Evolutionary conservation across 257 asterid genomes (phyloP), one percentile per base, ranked within the genome.

Genomic region (Nicotiana obtusifolia): DNA sequence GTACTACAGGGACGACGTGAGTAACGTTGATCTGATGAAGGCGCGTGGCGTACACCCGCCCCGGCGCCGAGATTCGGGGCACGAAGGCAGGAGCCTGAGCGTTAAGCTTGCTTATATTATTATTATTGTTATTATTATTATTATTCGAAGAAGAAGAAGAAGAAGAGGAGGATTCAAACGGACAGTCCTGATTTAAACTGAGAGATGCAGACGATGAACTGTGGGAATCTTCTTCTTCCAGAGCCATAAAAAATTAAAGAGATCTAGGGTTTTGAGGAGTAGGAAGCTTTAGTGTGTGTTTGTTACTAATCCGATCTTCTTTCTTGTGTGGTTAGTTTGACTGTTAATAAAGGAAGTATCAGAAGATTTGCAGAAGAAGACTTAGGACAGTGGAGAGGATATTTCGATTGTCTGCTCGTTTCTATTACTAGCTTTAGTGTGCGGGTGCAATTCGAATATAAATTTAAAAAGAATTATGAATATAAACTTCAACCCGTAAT

Each of bases 11-110:
- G 0, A 82, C 82, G 56, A 79, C 65, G 13, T 44, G 80, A 15
- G 41, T 15, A 35, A 35, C 44, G 26, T 75, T 33, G 84, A 73
- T 69, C 66, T 35, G 81, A 68, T 62, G 75, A 26, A 80, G 71
- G 22, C 75, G 52, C 22, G 24, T 28, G 57, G 54, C 22, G 79
- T 64, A 86, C 17, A 82, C 33, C 17, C 85, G 61, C 22, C 82
- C 60, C 37, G 81, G 52, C 11, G 47, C 47, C 10, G 90, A 78
- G 28, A 52, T 56, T 28, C 97, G 87, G 13, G 98, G 98, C 16
- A 92, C 90, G 89, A 93, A 93, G 30, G 91, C 97, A 9, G 98
- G 97, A 31, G 98, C 98, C 84, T 85, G 81, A 24, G 98, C 98
- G 90, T 88, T 92, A 79, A 93, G 94, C 83, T 87, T 89, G 86